phyloP scores from a whole-genome alignment of 352 stramenopile species.

The Globisporangium parvum region DNA sequence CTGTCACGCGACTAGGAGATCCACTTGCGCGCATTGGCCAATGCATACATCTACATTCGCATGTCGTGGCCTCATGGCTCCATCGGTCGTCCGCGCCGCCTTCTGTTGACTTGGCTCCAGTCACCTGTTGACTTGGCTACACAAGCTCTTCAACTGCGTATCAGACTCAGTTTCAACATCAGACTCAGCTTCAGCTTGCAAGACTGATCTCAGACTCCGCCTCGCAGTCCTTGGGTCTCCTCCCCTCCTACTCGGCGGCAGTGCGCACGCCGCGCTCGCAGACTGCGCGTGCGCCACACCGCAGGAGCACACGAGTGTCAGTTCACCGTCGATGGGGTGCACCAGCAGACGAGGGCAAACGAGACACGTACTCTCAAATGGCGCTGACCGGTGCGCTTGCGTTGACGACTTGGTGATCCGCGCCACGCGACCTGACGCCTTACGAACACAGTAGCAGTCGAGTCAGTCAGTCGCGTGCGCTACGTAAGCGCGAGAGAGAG shows the following conservation, averaged over 20 bases:
- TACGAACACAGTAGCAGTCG: background rate
- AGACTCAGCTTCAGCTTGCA: too few relatives aligned
- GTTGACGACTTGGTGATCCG: conserved; percentile 45
- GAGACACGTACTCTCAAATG: conserved; percentile 34
- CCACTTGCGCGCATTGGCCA: background rate
- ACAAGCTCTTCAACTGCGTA: too few relatives aligned
- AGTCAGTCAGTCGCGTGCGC: background rate
- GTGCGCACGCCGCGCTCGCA: conserved; percentile 11
- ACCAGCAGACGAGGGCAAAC: background rate
- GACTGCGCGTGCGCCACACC: conserved; percentile 5
- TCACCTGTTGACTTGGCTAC: too few relatives aligned
- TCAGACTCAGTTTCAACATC: too few relatives aligned
- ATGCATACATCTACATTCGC: background rate
- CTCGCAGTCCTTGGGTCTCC: too few relatives aligned
- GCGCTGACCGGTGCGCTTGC: conserved; percentile 23
- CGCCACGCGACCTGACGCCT: conserved; percentile 34
- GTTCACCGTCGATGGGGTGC: background rate
- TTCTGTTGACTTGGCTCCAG: too few relatives aligned
- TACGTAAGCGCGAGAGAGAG: too few relatives aligned
- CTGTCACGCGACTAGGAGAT: background rate
- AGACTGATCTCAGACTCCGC: too few relatives aligned
- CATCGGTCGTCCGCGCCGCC: too few relatives aligned
- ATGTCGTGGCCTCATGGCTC: too few relatives aligned
- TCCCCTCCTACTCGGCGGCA: background rate
- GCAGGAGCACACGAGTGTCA: too few relatives aligned